Evolutionary conservation across 345 rosid species (phyloP).

Genomic region (Gynandropsis gynandra): DNA sequence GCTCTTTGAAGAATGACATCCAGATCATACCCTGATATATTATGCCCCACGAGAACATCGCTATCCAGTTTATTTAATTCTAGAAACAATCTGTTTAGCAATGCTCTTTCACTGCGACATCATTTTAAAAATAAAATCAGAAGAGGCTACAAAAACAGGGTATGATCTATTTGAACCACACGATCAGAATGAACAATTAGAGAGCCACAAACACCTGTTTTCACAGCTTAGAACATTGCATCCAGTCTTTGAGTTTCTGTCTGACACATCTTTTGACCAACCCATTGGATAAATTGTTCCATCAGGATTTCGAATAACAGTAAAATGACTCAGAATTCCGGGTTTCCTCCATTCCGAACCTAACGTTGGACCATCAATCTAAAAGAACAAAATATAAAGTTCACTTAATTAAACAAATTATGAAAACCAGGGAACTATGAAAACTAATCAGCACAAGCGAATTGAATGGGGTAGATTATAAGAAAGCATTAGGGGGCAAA

Average conservation of each 20-base stretch:
- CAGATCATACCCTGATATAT: conserved; percentile 95
- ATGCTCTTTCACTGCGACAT: conserved; percentile 84
- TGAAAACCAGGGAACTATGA: background rate
- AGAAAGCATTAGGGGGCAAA: conserved; percentile 13
- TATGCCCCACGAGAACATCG: conserved; percentile 95
- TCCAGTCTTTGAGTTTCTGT: conserved; percentile 73
- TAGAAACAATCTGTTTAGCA: conserved; percentile 79
- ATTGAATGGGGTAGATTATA: background rate
- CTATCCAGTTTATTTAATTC: conserved; percentile 81
- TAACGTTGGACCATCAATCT: conserved; percentile 95
- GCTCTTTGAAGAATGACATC: conserved; percentile 91
- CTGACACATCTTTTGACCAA: conserved; percentile 75
- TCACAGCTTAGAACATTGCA: conserved; percentile 65
- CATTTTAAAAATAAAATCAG: conserved; percentile 10
- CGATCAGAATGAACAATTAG: background rate
- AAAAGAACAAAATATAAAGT: conserved; percentile 29
- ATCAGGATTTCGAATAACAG: conserved; percentile 84
- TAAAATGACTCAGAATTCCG: conserved; percentile 77
- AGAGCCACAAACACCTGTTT: conserved; percentile 51
- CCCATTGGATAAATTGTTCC: conserved; percentile 95
- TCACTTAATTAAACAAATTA: background rate
- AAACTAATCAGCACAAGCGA: background rate
- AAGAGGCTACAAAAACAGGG: conserved; percentile 12
- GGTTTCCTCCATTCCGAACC: conserved; percentile 78
- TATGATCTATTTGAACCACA: conserved; percentile 13